These are phyloP conservation scores for Pestalotiopsis sp. DNA, from an alignment of 2,329 filamentous ascomycete genomes.

Conservation along the genomic window DNA sequence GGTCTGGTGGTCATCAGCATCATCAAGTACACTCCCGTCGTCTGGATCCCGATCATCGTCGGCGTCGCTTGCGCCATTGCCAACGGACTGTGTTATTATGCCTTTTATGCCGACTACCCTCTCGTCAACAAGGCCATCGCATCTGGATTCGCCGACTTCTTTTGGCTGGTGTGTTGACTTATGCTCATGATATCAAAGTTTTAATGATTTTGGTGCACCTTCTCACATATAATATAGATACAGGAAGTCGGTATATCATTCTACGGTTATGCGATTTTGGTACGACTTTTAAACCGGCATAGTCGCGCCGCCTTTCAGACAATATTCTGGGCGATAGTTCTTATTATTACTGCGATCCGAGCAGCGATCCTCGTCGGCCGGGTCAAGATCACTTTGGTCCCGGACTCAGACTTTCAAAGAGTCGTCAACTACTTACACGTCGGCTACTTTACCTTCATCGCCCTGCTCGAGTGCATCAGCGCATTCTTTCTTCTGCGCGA, in stretches of 20 bases:
- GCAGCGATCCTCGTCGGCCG: conserved; percentile 37
- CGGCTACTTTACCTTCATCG: conserved; percentile 44
- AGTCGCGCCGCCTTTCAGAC: conserved; percentile 43
- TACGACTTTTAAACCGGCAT: conserved; percentile 49
- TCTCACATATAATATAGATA: conserved; percentile 28
- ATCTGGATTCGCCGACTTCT: conserved; percentile 40
- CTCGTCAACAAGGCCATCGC: conserved; percentile 33
- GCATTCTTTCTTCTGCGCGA: conserved; percentile 41
- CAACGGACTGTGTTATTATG: conserved; percentile 46
- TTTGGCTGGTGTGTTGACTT: conserved; percentile 38
- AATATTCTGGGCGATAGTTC: conserved; percentile 61
- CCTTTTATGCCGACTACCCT: conserved; percentile 37
- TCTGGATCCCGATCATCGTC: conserved; percentile 41
- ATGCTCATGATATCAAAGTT: no score
- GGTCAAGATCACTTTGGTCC: conserved; percentile 30
- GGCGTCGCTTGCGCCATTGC: conserved; percentile 41
- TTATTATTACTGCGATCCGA: conserved; percentile 52
- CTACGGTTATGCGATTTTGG: conserved; percentile 56
- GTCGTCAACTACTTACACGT: conserved; percentile 42
- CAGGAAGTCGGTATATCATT: conserved; percentile 48
- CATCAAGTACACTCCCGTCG: conserved; percentile 39
- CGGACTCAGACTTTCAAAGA: conserved; percentile 25
- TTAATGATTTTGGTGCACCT: background rate
- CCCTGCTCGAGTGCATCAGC: conserved; percentile 41
- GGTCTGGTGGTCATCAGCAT: conserved; percentile 41